Percentiles rank a stretch among this genome's conserved stretches.
Evolutionary conservation across 176 grass and related monocot species (phyloP).

Genomic region (Aegilops sharonensis): DNA sequence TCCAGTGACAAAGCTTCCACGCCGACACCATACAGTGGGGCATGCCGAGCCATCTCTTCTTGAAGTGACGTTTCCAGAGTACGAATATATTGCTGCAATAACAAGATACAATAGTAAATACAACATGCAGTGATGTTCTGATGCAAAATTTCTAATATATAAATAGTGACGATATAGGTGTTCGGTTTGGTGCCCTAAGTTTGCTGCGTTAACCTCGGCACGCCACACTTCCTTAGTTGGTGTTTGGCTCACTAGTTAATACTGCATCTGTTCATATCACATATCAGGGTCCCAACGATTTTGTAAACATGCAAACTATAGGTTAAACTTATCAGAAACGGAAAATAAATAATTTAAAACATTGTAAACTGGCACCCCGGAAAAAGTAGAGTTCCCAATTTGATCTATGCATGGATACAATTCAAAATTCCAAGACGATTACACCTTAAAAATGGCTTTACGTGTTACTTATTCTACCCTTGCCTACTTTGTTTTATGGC

Average conservation of each 20-base stretch:
- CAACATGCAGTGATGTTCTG: neutral
- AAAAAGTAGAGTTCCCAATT: neutral
- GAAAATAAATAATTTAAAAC: constrained; percentile 3
- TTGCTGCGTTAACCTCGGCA: neutral
- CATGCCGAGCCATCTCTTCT: constrained; percentile 94
- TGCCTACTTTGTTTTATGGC: constrained; percentile 5
- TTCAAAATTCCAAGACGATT: neutral
- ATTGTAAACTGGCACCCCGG: neutral
- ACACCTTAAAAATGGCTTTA: neutral
- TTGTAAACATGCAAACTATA: neutral
- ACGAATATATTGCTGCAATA: constrained; percentile 88
- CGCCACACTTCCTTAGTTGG: neutral
- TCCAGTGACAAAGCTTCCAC: constrained; percentile 65
- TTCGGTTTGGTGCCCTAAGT: neutral
- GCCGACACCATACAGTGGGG: constrained; percentile 73
- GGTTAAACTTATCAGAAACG: neutral
- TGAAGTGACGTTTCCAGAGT: constrained; percentile 83
- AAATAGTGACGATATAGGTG: constrained; percentile 2
- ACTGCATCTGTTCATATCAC: neutral
- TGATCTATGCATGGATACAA: neutral
- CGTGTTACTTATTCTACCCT: neutral
- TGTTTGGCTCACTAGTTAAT: neutral
- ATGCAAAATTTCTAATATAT: neutral
- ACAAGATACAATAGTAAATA: constrained; percentile 30
- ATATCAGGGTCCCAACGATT: neutral